These are phyloP conservation scores for Dothideomycetidae sp. DNA, from an alignment of 2,329 filamentous ascomycete species.

Conservation along the genomic window DNA sequence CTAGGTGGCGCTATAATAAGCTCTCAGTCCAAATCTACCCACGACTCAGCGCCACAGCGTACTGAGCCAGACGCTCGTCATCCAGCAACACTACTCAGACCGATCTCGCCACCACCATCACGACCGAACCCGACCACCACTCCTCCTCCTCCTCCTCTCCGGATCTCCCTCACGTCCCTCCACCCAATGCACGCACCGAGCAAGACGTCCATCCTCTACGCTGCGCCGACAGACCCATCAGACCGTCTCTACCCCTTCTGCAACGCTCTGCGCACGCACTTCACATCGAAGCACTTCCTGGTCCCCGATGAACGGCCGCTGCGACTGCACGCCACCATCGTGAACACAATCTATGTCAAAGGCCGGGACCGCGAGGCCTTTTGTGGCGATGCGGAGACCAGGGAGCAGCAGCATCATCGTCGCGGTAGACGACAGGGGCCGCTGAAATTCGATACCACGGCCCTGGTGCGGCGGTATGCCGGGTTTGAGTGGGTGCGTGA, in stretches of 20 bases:
- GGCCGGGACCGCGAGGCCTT: constrained; percentile 16
- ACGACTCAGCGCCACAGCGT: neutral
- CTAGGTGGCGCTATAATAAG: constrained; percentile 9
- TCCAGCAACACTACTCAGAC: constrained; percentile 6
- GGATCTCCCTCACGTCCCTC: constrained; percentile 35
- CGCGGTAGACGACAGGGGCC: constrained; percentile 19
- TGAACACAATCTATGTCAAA: constrained; percentile 71
- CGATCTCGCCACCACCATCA: constrained; percentile 12
- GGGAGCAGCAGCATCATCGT: too few relatives aligned
- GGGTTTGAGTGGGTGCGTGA: constrained; percentile 57
- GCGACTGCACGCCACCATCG: constrained; percentile 67
- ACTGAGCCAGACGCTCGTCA: neutral
- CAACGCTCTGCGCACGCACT: constrained; percentile 38
- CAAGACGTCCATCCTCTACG: constrained; percentile 51
- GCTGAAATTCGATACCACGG: constrained; percentile 28
- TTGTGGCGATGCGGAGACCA: constrained; percentile 20
- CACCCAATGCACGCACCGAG: constrained; percentile 45
- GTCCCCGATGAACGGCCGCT: constrained; percentile 46
- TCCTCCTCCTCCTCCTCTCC: constrained; percentile 15
- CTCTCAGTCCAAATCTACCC: neutral
- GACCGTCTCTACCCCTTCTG: constrained; percentile 44
- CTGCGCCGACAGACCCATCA: constrained; percentile 41
- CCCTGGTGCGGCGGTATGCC: constrained; percentile 40
- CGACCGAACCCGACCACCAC: too few relatives aligned
- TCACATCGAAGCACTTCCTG: constrained; percentile 44